These are phyloP conservation scores for Astragalus glycyphyllos DNA, from an alignment of 306 rosid species.

Conservation along the genomic window DNA sequence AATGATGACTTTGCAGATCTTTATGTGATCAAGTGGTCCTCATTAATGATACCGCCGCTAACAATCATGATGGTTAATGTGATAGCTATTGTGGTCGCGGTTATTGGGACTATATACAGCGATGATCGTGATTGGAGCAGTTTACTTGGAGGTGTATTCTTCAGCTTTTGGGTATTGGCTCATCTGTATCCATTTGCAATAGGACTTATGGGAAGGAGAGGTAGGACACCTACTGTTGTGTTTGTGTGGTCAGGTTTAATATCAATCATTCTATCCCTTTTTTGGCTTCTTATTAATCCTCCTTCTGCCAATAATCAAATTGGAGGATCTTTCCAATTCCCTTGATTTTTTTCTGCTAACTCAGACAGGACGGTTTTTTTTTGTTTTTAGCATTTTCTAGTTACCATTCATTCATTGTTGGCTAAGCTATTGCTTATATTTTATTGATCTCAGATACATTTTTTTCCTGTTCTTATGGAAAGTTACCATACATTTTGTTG, in stretches of 20 bases:
- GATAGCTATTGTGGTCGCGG: slow-evolving; percentile 65
- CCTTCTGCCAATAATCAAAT: slow-evolving; percentile 61
- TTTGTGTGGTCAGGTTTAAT: slow-evolving; percentile 79
- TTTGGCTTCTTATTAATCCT: slow-evolving; percentile 69
- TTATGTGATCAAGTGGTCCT: slow-evolving; percentile 67
- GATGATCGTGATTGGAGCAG: slow-evolving; percentile 57
- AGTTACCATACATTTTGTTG: too few relatives aligned
- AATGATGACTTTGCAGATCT: slow-evolving; percentile 69
- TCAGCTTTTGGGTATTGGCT: slow-evolving; percentile 81
- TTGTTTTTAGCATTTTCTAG: slow-evolving; percentile 37
- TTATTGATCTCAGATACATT: slow-evolving; percentile 33
- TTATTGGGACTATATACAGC: slow-evolving; percentile 66
- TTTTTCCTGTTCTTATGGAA: not conserved
- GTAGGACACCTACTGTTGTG: slow-evolving; percentile 72
- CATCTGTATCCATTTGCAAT: slow-evolving; percentile 82
- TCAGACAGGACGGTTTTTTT: slow-evolving; percentile 22
- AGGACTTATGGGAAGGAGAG: slow-evolving; percentile 79
- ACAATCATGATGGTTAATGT: slow-evolving; percentile 72
- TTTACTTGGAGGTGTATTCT: slow-evolving; percentile 73
- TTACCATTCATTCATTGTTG: slow-evolving; percentile 38
- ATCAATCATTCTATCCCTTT: slow-evolving; percentile 72
- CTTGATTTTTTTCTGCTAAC: slow-evolving; percentile 50
- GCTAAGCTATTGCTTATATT: slow-evolving; percentile 30
- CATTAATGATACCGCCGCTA: slow-evolving; percentile 72
- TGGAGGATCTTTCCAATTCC: slow-evolving; percentile 77